A percentile compares a stretch with the other conserved stretches of the same genome.
Evolutionary conservation across 2,329 filamentous ascomycete genomes (phyloP).

Genomic region (Pestalotiopsis sp.): DNA sequence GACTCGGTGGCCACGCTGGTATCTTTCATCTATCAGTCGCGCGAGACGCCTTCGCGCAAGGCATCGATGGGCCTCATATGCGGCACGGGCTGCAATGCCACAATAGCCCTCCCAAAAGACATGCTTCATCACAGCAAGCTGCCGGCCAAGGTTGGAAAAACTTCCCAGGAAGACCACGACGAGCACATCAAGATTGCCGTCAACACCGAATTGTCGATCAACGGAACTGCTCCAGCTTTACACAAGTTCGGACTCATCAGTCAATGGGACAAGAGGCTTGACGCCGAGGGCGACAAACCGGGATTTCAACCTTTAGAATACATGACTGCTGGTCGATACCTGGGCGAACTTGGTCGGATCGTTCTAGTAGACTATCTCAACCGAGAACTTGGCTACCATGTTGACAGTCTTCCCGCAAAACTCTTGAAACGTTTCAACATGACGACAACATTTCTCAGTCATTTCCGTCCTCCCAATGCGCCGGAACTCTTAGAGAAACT

Average conservation of each 20-base stretch:
- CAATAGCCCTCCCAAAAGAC: slow-evolving; percentile 69
- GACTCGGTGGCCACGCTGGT: slow-evolving; percentile 80
- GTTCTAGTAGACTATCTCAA: slow-evolving; percentile 69
- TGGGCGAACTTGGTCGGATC: slow-evolving; percentile 75
- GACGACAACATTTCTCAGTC: slow-evolving; percentile 74
- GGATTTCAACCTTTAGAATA: slow-evolving; percentile 85
- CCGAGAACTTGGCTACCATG: slow-evolving; percentile 40
- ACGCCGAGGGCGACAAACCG: slow-evolving; percentile 67
- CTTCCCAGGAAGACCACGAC: slow-evolving; percentile 43
- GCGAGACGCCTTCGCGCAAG: slow-evolving; percentile 61
- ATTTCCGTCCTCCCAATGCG: slow-evolving; percentile 60
- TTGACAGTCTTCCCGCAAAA: slow-evolving; percentile 53
- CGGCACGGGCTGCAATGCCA: slow-evolving; percentile 81
- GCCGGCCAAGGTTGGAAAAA: slow-evolving; percentile 50
- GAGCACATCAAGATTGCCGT: slow-evolving; percentile 70
- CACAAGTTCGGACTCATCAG: slow-evolving; percentile 66
- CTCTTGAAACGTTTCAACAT: slow-evolving; percentile 64
- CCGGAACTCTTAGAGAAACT: slow-evolving; percentile 49
- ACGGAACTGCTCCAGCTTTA: slow-evolving; percentile 71
- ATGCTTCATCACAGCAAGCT: slow-evolving; percentile 67
- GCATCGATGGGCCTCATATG: slow-evolving; percentile 82
- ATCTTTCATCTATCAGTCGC: slow-evolving; percentile 74
- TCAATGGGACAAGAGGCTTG: slow-evolving; percentile 71
- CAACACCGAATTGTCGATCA: slow-evolving; percentile 86
- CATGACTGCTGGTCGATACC: slow-evolving; percentile 79